phyloP scores from a whole-genome alignment of 805 yeast species.

The Starmerella asiatica region DNA sequence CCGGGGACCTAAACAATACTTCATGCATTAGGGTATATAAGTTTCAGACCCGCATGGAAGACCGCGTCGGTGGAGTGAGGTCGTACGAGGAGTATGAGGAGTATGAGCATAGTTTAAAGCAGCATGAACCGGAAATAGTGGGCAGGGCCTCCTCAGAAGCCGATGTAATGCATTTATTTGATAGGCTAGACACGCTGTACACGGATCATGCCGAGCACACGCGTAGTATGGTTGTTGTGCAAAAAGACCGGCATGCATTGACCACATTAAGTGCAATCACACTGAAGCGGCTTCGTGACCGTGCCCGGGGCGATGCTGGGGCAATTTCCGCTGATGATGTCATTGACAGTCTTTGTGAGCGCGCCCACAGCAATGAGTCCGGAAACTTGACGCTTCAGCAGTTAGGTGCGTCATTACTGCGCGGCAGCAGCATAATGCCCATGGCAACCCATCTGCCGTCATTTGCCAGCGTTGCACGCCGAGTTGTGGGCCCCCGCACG shows the following conservation, averaged over 20 bases:
- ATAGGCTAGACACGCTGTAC: constrained; percentile 4
- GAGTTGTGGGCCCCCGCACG: not conserved
- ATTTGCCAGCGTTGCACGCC: not conserved
- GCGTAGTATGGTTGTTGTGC: constrained; percentile 2
- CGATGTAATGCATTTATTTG: not conserved
- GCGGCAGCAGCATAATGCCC: constrained; percentile 2
- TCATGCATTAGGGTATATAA: too few species aligned
- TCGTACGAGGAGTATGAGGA: too few species aligned
- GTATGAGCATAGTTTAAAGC: too few species aligned
- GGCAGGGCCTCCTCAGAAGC: too few species aligned
- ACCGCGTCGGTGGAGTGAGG: too few species aligned
- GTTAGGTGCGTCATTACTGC: constrained; percentile 3
- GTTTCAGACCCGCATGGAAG: too few species aligned
- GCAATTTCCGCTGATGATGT: constrained; percentile 4
- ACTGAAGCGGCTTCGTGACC: constrained; percentile 4
- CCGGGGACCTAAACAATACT: too few species aligned
- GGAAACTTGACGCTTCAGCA: not conserved
- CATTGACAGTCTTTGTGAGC: not conserved
- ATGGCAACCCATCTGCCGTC: constrained; percentile 5
- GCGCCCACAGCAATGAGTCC: not conserved
- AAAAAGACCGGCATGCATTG: constrained; percentile 12
- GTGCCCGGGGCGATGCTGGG: constrained; percentile 3
- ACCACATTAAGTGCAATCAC: not conserved
- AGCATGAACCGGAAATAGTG: too few species aligned
- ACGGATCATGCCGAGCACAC: constrained; percentile 1